These are phyloP conservation scores for Allomyces macrogynus DNA, from an alignment of 192 early-diverging fungal species.

Conservation along the genomic window DNA sequence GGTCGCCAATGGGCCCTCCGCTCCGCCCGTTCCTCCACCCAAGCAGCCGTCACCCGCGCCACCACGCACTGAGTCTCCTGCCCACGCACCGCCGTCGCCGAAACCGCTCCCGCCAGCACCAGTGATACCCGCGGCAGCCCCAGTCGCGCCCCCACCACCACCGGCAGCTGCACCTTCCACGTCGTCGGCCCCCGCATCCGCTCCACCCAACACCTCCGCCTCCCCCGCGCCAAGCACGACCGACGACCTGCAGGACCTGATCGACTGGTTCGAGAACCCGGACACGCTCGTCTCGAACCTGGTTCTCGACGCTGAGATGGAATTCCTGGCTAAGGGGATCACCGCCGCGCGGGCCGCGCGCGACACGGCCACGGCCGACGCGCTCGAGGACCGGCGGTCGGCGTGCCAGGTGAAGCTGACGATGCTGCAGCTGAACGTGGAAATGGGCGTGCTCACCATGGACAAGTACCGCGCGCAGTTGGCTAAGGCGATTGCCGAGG, in stretches of 20 bases:
- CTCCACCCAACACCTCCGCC: not conserved
- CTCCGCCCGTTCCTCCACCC: not conserved
- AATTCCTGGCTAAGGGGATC: not conserved
- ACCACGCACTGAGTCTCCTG: no score
- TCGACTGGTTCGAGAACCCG: not conserved
- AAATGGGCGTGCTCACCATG: not conserved
- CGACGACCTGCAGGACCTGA: not conserved
- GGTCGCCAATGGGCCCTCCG: not conserved
- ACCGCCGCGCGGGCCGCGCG: not conserved
- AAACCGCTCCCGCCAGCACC: no score
- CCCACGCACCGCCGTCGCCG: not conserved
- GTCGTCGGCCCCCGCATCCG: not conserved
- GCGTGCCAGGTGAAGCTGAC: not conserved
- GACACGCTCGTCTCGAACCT: not conserved
- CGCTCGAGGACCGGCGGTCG: not conserved
- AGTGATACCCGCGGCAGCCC: not conserved
- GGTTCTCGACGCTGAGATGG: not conserved
- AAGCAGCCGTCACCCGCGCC: not conserved
- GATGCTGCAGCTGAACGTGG: not conserved
- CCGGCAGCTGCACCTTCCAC: not conserved
- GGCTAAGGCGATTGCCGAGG: not conserved
- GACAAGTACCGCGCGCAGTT: not conserved
- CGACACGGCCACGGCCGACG: not conserved
- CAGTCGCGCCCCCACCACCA: not conserved
- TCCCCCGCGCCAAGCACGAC: not conserved